Base-by-base conservation (phyloP, 2,329 filamentous ascomycete genomes). In the Colletotrichum spaethianum region DNA sequence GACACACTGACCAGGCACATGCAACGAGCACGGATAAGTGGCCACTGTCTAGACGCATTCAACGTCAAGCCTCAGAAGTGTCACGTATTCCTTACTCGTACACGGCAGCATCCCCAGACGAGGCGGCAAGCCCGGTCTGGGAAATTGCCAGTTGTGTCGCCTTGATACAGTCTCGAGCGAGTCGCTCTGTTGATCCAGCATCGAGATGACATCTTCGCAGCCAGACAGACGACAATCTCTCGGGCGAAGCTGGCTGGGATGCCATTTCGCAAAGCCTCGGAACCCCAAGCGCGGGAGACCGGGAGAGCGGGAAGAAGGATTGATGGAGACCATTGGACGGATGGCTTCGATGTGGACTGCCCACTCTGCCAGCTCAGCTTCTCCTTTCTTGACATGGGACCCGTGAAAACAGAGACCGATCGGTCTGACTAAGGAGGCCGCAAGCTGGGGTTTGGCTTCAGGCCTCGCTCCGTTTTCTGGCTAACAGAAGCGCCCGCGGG, bases 291-390 rank as follows among this genome's bases (percentile, higher is more conserved):
- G 65, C 70, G 70, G 70, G 70, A 72, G 38, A 60, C 59, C 60
- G 70, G 70, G 59, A 67, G 63, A 67, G 63, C 68, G 69, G 69
- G 69, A 63, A 63, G 69, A 72, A 59, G 53, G 59, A 44, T 69
- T 64, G 40, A 62, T 63, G 59, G 66, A 50, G 60, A 44, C 60
- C 31, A 70, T 36, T 40, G 20, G 59, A 53, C 55, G 57, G 46
- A 52, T 53, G 40, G 44, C 36, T 31, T 53, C 16, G 26, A 33
- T 63, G 67, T 72, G 69, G 69, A 40, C 48, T 44, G 20, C 28
- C 36, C 57, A 44, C 18, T 26, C 46, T 63, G 65, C 69, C 69
- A 72, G 50, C 56, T 72, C 70, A 72, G 52, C 60, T 64, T 70
- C 60, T 69, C 44, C 65, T 70, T 60, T 70, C 46, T 31, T 26